Evolutionary conservation across 2,329 filamentous ascomycete species (phyloP), one percentile per base, ranked within the genome.

Genomic region (Lachnellula willkommii): DNA sequence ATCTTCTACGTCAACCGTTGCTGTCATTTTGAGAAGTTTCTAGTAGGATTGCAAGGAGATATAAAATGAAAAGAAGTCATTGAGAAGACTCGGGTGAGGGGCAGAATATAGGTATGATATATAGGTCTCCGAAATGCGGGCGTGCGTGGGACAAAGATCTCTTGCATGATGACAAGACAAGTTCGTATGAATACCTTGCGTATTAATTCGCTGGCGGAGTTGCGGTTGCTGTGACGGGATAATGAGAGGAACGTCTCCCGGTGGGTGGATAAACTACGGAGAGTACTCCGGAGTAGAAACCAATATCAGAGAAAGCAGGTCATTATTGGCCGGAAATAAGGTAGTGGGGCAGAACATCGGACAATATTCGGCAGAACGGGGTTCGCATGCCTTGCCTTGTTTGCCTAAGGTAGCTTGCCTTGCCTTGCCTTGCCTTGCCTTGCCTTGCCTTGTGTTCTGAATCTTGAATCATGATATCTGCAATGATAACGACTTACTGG

Each of bases 1-100:
- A 57, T 77, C 74, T 54, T 82, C 79, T 8, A 82, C 78, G 52
- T 82, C 72, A 42, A 83, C 74, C 60, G 80, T 73, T 32, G 77
- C 75, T 76, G 80, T 80, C 49, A 56, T 67, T 2, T 14, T 60
- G 49, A 17, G 24, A 15, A 46, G 51, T 37, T 46, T 4, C 5
- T 26, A 6, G 17, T 15, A 4, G 45, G 22, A 14, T 42, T 42
- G n/a, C n/a, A 24, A 11, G 28, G 28, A 32, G 26, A 52, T 17
- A 14, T 22, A 20, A 32, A 45, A 37, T 47, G 40, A 35, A 17
- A 28, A 52, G 17, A 47, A 47, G 17, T 24, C 15, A 28, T 5
- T n/a, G 14, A 47, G 24, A 11, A 47, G 12, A 8, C 8, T 32
- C 22, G 5, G 5, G 24, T 26, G 15, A 47, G 24, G 24, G 7